Evolutionary conservation across 2,329 filamentous ascomycete species (phyloP).

Genomic region (Colletotrichum neosansevieriae): DNA sequence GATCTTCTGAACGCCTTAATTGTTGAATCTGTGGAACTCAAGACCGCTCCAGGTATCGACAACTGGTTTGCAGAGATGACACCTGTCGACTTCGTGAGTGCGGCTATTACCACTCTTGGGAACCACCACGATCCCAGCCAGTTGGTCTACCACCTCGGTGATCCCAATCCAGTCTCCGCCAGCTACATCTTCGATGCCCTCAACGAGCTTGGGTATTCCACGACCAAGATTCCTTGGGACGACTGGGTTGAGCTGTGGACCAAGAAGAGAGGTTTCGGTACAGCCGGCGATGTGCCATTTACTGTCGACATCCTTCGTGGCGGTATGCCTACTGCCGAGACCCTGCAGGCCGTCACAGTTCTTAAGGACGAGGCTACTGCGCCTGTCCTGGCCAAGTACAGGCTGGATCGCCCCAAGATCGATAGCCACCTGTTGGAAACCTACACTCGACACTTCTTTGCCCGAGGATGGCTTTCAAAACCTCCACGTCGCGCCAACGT

Average conservation of each 20-base stretch:
- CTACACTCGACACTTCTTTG: constrained; percentile 84
- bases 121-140: constrained; percentile 73
- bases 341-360: constrained; percentile 77
- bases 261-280: constrained; percentile 73
- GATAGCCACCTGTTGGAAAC: constrained; percentile 79
- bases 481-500: constrained; percentile 64
- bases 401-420: constrained; percentile 75
- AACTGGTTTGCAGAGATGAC: constrained; percentile 88
- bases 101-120: constrained; percentile 77
- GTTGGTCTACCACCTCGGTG: constrained; percentile 79
- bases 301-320: constrained; percentile 84
- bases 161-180: constrained; percentile 77
- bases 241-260: constrained; percentile 82
- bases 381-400: constrained; percentile 64
- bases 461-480: constrained; percentile 78
- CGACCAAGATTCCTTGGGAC: constrained; percentile 74
- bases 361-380: constrained; percentile 78
- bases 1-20: constrained; percentile 82
- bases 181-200: constrained; percentile 74
- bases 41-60: constrained; percentile 76
- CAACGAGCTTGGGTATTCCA: constrained; percentile 76
- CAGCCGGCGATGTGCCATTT: constrained; percentile 77
- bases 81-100: constrained; percentile 83
- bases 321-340: constrained; percentile 82
- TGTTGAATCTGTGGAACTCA: constrained; percentile 81